Percentiles rank a stretch among this genome's conserved stretches.
phyloP scores from a whole-genome alignment of 371 early-diverging fungal species.

The Zopfochytrium polystomum region DNA sequence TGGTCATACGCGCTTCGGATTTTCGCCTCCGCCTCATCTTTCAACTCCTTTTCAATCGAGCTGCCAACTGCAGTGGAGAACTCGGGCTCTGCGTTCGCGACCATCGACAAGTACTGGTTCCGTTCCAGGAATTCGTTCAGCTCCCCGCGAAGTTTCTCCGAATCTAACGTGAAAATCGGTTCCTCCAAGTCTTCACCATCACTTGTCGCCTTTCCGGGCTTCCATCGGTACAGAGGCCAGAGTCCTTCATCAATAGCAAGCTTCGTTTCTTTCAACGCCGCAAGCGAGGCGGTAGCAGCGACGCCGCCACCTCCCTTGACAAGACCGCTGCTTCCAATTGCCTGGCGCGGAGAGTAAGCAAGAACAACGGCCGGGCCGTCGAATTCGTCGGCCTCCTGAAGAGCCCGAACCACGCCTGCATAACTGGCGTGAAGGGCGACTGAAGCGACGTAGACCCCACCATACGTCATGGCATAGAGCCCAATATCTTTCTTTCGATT shows the following conservation, averaged over 20 bases:
- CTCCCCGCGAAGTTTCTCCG: conserved; percentile 77
- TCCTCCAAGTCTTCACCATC: conserved; percentile 54
- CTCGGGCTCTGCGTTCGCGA: conserved; percentile 61
- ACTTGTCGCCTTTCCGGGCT: conserved; percentile 59
- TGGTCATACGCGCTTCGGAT: conserved; percentile 63
- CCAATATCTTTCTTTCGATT: conserved; percentile 90
- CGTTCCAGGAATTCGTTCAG: conserved; percentile 77
- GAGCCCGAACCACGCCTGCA: conserved; percentile 79
- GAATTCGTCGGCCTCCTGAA: conserved; percentile 85
- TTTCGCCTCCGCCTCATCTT: conserved; percentile 54
- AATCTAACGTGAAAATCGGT: conserved; percentile 69
- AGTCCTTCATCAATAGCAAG: conserved; percentile 82
- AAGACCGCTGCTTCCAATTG: conserved; percentile 22
- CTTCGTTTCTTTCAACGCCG: conserved; percentile 82
- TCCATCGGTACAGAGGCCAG: conserved; percentile 94
- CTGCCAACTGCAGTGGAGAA: conserved; percentile 38
- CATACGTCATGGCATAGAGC: conserved; percentile 91
- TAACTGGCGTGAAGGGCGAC: conserved; percentile 82
- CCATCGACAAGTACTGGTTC: conserved; percentile 74
- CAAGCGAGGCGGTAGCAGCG: conserved; percentile 55
- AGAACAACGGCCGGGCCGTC: conserved; percentile 87
- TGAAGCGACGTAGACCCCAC: conserved; percentile 82
- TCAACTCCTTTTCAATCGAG: conserved; percentile 46
- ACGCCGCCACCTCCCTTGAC: conserved; percentile 24
- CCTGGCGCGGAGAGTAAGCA: conserved; percentile 73